Evolutionary conservation across 2,329 filamentous ascomycete genomes (phyloP).

Genomic region (Hymenotorrendiella dingleyae): DNA sequence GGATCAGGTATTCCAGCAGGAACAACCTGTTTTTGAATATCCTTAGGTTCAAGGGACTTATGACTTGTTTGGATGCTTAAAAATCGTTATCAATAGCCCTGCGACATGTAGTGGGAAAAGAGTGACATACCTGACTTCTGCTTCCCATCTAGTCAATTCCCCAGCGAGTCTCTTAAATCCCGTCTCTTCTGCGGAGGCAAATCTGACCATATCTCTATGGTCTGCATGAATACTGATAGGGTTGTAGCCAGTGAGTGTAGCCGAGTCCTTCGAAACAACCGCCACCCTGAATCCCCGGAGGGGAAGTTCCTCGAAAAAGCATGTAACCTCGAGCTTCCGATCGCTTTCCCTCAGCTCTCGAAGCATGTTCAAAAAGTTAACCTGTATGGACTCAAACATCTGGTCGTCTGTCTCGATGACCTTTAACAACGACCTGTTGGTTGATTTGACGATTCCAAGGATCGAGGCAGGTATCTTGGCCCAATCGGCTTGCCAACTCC

Average conservation of each 20-base stretch:
- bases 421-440: constrained; percentile 27
- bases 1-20: too few species aligned
- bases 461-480: constrained; percentile 22
- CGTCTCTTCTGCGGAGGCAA: constrained; percentile 11
- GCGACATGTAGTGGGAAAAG: too few species aligned
- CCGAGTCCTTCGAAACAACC: constrained; percentile 29
- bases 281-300: constrained; percentile 16
- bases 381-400: constrained; percentile 22
- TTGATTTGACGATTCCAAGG: constrained; percentile 19
- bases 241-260: constrained; percentile 28
- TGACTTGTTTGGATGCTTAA: too few species aligned
- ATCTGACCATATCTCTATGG: constrained; percentile 32
- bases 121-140: too few species aligned
- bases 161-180: constrained; percentile 13
- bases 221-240: constrained; percentile 30
- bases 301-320: constrained; percentile 34
- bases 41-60: too few species aligned
- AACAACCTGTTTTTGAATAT: too few species aligned
- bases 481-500: constrained; percentile 32
- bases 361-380: constrained; percentile 27
- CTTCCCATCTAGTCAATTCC: constrained; percentile 8
- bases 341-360: constrained; percentile 9
- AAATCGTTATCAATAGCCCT: too few species aligned
- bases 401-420: constrained; percentile 26
- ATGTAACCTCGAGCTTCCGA: constrained; percentile 24